These are phyloP conservation scores for Amanita exitialis DNA, from an alignment of 768 basidiomycete species.

Conservation along the genomic window DNA sequence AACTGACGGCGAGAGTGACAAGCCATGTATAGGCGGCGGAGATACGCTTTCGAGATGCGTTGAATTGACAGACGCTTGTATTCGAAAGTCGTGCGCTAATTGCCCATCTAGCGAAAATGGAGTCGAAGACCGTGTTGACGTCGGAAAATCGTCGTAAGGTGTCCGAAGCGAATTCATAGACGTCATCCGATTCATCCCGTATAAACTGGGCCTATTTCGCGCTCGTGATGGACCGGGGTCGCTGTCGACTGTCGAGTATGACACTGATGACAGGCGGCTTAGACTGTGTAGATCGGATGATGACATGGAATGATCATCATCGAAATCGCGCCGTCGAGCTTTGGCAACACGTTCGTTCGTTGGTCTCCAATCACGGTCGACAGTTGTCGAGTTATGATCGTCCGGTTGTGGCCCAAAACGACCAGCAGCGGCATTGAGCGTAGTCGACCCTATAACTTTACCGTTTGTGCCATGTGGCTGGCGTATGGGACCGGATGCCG, in stretches of 20 bases:
- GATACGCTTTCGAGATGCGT: slow-evolving; percentile 55
- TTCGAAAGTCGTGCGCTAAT: slow-evolving; percentile 63
- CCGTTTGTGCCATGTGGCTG: slow-evolving; percentile 37
- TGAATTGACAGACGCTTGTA: slow-evolving; percentile 59
- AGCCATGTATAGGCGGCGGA: slow-evolving; percentile 66
- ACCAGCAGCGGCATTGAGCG: slow-evolving; percentile 54
- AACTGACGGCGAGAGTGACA: slow-evolving; percentile 61
- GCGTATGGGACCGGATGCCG: slow-evolving; percentile 55
- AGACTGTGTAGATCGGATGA: slow-evolving; percentile 77
- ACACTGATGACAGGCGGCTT: slow-evolving; percentile 67
- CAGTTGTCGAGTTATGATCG: slow-evolving; percentile 9
- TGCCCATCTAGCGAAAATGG: slow-evolving; percentile 72
- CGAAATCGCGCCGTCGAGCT: slow-evolving; percentile 72
- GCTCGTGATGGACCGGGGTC: slow-evolving; percentile 72
- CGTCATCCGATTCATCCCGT: slow-evolving; percentile 65
- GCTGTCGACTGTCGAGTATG: slow-evolving; percentile 77
- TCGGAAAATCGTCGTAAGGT: slow-evolving; percentile 63
- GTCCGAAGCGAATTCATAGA: slow-evolving; percentile 69
- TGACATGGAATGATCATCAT: slow-evolving; percentile 89
- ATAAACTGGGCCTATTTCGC: slow-evolving; percentile 51
- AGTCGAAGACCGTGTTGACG: slow-evolving; percentile 70
- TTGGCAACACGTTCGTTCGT: slow-evolving; percentile 59
- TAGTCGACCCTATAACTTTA: slow-evolving; percentile 31
- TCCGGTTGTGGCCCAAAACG: slow-evolving; percentile 32
- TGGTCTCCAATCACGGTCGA: slow-evolving; percentile 40